phyloP scores from a whole-genome alignment of 495 filamentous ascomycete genomes.

The Halenospora varia region DNA sequence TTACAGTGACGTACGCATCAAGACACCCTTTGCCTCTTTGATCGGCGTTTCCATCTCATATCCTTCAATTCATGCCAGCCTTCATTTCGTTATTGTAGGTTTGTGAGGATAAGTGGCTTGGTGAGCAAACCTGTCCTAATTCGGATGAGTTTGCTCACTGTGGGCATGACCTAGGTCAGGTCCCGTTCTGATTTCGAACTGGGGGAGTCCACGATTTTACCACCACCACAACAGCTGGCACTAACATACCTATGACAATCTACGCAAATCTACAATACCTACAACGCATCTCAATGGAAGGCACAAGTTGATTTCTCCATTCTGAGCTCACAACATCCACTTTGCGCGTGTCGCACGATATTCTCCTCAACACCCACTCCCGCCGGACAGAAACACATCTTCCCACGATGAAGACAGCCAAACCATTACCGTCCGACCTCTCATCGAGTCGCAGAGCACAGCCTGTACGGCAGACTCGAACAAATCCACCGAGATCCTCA shows the following conservation, averaged over 20 bases:
- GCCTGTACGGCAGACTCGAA: constrained; percentile 56
- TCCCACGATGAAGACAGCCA: constrained; percentile 48
- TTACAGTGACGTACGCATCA: too few species aligned
- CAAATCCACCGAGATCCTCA: constrained; percentile 45
- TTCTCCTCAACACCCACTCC: neutral
- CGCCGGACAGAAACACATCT: constrained; percentile 8
- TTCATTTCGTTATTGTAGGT: too few species aligned
- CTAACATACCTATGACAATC: constrained; percentile 1
- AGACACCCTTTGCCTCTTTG: too few species aligned
- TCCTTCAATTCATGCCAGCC: too few species aligned
- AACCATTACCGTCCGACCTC: constrained; percentile 34
- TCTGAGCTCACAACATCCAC: neutral
- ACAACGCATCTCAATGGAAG: constrained; percentile 18
- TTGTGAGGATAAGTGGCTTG: neutral
- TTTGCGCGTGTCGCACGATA: constrained; percentile 15
- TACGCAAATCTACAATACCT: constrained; percentile 1
- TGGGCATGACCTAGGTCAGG: neutral
- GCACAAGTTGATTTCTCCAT: constrained; percentile 1
- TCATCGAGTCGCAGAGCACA: constrained; percentile 51
- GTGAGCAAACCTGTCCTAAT: neutral
- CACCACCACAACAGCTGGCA: neutral
- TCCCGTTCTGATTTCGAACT: neutral
- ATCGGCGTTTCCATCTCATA: too few species aligned
- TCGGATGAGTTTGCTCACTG: neutral
- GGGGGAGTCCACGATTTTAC: neutral